Evolutionary conservation across 176 grass and related monocot genomes (phyloP), one percentile per base, ranked within the genome.

Genomic region (Themeda triandra): DNA sequence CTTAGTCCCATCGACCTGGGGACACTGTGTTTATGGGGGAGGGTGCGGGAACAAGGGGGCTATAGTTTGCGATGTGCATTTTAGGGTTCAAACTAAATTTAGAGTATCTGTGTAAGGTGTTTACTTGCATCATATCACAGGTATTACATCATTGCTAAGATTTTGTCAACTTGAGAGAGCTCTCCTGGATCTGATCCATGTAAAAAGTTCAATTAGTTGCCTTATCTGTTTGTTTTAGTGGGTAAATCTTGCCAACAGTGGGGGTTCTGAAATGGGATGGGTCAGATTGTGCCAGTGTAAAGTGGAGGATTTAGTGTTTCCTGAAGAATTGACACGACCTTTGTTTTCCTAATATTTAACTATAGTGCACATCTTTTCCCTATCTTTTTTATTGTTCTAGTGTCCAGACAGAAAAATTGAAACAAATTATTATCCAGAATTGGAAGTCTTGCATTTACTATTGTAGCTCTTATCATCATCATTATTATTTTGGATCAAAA

Each of bases 381-480:
- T 56, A 37, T 29, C 44, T 45, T 37, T 79, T 65, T 42, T 62
- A 51, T 63, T 13, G 36, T 71, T 45, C 21, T 21, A 29, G 40
- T 65, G 19, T 46, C 81, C 45, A 12, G 23, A 40, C 27, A 33
- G 19, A 71, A 82, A 54, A 29, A 5, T 7, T 27, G 36, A 37
- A 79, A 23, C 13, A 66, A 76, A 39, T 25, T 33, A 18, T 40
- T 84, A 21, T 27, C 8, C 25, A 36, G 33, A 84, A 76, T 27
- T 76, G 18, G n/a, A 58, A 69, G 32, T 10, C 6, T 88, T 64
- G 49, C 39, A 77, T 89, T 80, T 21, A 15, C 49, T 76, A 30
- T 28, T 51, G 69, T 18, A 41, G 39, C 30, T 80, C 39, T 69
- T 73, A 68, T 75, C 14, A 10, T 17, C 14, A 10, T 45, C 4